These are phyloP conservation scores for Trichoderma endophyticum DNA, from an alignment of 2,329 filamentous ascomycete genomes.

Conservation along the genomic window DNA sequence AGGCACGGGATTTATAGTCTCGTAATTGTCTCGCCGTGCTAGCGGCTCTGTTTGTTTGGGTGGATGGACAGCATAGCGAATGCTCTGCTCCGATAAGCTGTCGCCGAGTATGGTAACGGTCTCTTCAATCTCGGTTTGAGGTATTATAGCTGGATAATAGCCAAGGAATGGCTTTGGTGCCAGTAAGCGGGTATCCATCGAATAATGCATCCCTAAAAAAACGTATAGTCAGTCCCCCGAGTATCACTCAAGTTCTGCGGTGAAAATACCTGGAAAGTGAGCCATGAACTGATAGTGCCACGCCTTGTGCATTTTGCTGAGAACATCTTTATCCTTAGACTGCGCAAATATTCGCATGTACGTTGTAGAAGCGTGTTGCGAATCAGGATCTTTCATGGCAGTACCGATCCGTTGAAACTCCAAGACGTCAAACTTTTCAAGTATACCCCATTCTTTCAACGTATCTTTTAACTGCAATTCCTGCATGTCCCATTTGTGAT, in stretches of 20 bases:
- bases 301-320: constrained; percentile 31
- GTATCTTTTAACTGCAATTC: constrained; percentile 46
- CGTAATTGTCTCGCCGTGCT: constrained; percentile 24
- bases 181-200: constrained; percentile 41
- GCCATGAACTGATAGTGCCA: constrained; percentile 37
- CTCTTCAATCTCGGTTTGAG: constrained; percentile 34
- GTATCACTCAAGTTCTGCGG: no score
- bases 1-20: constrained; percentile 18
- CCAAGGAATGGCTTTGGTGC: constrained; percentile 27
- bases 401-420: constrained; percentile 45
- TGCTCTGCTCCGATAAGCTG: background rate
- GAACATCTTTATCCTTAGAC: constrained; percentile 29
- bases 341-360: constrained; percentile 45
- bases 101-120: constrained; percentile 23
- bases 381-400: constrained; percentile 33
- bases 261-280: constrained; percentile 33
- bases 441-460: constrained; percentile 36
- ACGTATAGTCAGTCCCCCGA: background rate
- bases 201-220: constrained; percentile 39
- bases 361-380: constrained; percentile 42
- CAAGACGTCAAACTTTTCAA: constrained; percentile 45
- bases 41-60: constrained; percentile 23
- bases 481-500: constrained; percentile 47
- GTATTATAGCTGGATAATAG: constrained; percentile 26
- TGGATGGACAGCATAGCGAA: constrained; percentile 20